A percentile compares a stretch with the other conserved stretches of the same genome.
phyloP scores from a whole-genome alignment of 768 basidiomycete genomes.

The Lentinula sp. region DNA sequence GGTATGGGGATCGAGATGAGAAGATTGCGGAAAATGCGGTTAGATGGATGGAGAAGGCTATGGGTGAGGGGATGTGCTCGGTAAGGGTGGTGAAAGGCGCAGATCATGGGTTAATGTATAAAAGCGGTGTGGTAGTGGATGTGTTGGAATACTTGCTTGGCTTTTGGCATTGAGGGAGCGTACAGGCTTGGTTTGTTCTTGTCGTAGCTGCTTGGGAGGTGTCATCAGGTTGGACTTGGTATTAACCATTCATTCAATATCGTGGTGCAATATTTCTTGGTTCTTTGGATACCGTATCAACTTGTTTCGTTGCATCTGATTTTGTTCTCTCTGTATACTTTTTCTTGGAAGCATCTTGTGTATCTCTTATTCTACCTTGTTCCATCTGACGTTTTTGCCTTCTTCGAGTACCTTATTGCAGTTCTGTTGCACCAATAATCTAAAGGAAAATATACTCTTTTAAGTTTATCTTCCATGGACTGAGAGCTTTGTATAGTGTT shows the following conservation, averaged over 20 bases:
- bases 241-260: not conserved
- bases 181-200: constrained; percentile 3
- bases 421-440: not conserved
- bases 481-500: not conserved
- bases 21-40: constrained; percentile 89
- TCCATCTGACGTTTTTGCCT: not conserved
- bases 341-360: not conserved
- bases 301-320: constrained; percentile 1
- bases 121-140: constrained; percentile 80
- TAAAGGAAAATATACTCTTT: not conserved
- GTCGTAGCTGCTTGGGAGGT: not conserved
- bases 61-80: constrained; percentile 68
- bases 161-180: constrained; percentile 34
- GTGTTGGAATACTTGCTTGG: constrained; percentile 67
- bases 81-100: constrained; percentile 84
- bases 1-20: constrained; percentile 94
- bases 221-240: not conserved
- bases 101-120: constrained; percentile 93
- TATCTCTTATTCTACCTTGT: not conserved
- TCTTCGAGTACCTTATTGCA: not conserved
- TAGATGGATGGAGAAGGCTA: constrained; percentile 85
- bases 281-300: not conserved
- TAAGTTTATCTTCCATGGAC: not conserved
- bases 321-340: not conserved
- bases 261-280: not conserved